Evolutionary conservation across 805 yeast genomes (phyloP).

Genomic region (Spencermartinsiella europaea): DNA sequence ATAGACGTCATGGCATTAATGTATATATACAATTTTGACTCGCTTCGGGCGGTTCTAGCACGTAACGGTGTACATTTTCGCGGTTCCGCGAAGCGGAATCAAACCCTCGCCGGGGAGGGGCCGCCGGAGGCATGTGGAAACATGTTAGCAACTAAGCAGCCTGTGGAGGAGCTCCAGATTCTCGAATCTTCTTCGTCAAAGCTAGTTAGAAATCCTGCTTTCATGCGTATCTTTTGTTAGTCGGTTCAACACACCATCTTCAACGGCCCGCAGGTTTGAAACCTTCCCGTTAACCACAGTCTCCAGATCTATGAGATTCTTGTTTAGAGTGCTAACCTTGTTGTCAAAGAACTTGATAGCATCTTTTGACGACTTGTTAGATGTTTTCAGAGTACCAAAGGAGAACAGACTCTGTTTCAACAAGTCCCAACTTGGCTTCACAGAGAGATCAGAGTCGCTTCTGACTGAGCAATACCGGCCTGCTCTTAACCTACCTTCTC

Average conservation of each 20-base stretch:
- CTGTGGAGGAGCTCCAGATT: neutral
- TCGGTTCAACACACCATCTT: slow-evolving; percentile 29
- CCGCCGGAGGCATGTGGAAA: too few species aligned
- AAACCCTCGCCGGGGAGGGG: too few species aligned
- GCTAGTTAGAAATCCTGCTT: neutral
- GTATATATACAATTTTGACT: too few species aligned
- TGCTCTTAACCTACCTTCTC: slow-evolving; percentile 58
- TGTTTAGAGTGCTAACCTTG: slow-evolving; percentile 65
- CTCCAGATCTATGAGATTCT: slow-evolving; percentile 69
- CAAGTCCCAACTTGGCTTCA: neutral
- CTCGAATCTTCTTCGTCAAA: neutral
- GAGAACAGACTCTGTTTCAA: neutral
- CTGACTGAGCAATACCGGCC: too few species aligned
- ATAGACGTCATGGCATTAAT: too few species aligned
- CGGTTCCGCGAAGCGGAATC: too few species aligned
- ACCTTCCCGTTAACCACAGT: slow-evolving; percentile 72
- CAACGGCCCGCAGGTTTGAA: slow-evolving; percentile 56
- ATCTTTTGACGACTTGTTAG: slow-evolving; percentile 42
- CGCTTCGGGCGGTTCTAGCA: too few species aligned
- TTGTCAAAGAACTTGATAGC: slow-evolving; percentile 66
- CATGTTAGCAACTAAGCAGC: too few species aligned
- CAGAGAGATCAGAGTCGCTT: neutral
- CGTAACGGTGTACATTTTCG: too few species aligned
- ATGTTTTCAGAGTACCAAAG: neutral
- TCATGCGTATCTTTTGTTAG: neutral